These are phyloP conservation scores for Antrodiella citrinella DNA, from an alignment of 768 basidiomycete species.

Conservation along the genomic window DNA sequence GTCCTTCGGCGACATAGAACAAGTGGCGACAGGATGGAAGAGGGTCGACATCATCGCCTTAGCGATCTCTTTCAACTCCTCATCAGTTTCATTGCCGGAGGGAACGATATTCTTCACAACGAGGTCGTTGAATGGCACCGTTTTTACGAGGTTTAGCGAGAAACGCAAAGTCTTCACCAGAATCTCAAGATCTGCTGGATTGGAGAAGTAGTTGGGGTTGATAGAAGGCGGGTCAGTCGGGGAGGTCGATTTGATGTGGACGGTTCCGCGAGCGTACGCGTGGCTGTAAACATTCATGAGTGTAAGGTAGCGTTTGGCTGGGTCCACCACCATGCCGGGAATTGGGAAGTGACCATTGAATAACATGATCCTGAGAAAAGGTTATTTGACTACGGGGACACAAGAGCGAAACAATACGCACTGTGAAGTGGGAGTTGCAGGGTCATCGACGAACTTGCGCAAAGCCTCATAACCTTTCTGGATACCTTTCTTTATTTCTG, in stretches of 20 bases:
- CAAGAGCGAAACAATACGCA: too few relatives aligned
- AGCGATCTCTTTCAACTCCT: background rate
- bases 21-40: background rate
- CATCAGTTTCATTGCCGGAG: background rate
- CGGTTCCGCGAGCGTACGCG: slow-evolving; percentile 17
- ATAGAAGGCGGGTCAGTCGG: slow-evolving; percentile 5
- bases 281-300: background rate
- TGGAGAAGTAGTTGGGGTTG: slow-evolving; percentile 6
- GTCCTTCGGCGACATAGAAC: slow-evolving; percentile 1
- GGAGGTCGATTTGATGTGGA: slow-evolving; percentile 13
- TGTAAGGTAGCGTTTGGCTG: slow-evolving; percentile 5
- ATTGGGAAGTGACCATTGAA: slow-evolving; percentile 3
- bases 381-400: too few relatives aligned
- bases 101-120: background rate
- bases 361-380: background rate
- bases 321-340: slow-evolving; percentile 1
- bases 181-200: background rate
- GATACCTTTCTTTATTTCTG: background rate
- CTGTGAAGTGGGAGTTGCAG: background rate
- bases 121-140: slow-evolving; percentile 1
- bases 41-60: background rate
- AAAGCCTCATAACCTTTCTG: slow-evolving; percentile 2
- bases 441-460: background rate
- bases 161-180: background rate
- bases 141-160: background rate